phyloP scores from a whole-genome alignment of 352 stramenopile species.

The Globisporangium solare region DNA sequence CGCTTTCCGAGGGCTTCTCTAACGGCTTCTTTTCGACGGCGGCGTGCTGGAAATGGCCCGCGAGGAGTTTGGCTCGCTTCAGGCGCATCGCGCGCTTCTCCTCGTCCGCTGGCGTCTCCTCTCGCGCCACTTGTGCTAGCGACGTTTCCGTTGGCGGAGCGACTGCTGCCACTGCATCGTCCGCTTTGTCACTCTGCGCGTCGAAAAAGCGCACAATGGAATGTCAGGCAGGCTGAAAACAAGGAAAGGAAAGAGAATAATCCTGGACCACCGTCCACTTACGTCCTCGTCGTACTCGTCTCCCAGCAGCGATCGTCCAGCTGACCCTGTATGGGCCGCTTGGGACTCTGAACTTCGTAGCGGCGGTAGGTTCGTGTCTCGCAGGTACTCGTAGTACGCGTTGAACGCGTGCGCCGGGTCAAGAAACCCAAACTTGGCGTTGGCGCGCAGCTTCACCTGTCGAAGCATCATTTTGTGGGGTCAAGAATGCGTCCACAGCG shows the following conservation, averaged over 20 bases:
- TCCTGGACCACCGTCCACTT: conserved; percentile 2
- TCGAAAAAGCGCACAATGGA: not conserved
- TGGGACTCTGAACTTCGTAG: not conserved
- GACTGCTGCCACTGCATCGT: not conserved
- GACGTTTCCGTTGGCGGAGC: not conserved
- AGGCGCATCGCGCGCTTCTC: conserved; percentile 17
- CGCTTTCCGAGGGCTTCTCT: not conserved
- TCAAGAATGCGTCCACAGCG: not conserved
- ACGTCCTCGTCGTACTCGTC: conserved; percentile 37
- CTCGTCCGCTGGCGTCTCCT: conserved; percentile 2
- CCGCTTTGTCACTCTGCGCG: conserved; percentile 19
- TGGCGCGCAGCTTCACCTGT: conserved; percentile 33
- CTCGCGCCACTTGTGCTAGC: conserved; percentile 2
- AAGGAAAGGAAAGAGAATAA: too few relatives aligned
- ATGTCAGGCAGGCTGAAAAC: not conserved
- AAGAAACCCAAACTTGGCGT: conserved; percentile 37
- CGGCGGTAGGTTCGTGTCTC: conserved; percentile 26
- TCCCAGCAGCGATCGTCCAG: conserved; percentile 23
- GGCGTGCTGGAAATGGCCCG: conserved; percentile 15
- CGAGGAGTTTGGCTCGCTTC: conserved; percentile 16
- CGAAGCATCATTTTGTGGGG: not conserved
- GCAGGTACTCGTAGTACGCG: conserved; percentile 43
- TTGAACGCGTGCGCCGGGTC: conserved; percentile 24
- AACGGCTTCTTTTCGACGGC: conserved; percentile 1
- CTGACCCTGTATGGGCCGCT: not conserved